phyloP scores from a whole-genome alignment of 345 rosid species.

The Lumnitzera littorea region DNA sequence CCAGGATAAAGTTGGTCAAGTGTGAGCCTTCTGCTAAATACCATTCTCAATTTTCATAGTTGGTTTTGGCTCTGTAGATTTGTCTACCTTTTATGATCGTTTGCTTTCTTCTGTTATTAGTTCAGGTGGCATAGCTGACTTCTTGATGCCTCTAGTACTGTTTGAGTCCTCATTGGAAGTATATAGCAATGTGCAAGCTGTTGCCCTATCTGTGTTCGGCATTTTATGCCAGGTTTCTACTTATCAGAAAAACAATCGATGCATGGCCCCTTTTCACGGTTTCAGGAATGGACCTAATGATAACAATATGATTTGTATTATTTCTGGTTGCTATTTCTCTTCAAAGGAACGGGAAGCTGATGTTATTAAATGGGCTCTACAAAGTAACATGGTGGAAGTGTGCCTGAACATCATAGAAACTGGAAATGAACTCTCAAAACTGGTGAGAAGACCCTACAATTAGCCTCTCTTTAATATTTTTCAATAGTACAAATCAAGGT shows the following conservation, averaged over 20 bases:
- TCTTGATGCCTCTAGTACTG: slow-evolving; percentile 8
- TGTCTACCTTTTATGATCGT: background rate
- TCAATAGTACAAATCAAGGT: background rate
- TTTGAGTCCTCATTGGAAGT: slow-evolving; percentile 6
- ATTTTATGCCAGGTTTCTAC: slow-evolving; percentile 11
- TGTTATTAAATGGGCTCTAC: slow-evolving; percentile 5
- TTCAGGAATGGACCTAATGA: background rate
- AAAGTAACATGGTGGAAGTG: slow-evolving; percentile 5
- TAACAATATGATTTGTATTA: background rate
- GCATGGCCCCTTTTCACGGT: background rate
- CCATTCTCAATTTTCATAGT: too few relatives aligned
- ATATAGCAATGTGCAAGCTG: slow-evolving; percentile 11
- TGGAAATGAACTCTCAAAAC: slow-evolving; percentile 3
- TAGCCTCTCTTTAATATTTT: background rate
- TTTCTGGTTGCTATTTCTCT: background rate
- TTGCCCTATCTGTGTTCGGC: slow-evolving; percentile 10
- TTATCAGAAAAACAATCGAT: background rate
- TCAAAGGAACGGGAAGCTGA: background rate
- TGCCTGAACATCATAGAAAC: slow-evolving; percentile 1
- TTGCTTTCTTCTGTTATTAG: background rate
- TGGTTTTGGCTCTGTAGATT: too few relatives aligned
- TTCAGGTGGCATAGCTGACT: slow-evolving; percentile 10
- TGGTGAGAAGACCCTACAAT: background rate
- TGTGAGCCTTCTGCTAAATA: background rate
- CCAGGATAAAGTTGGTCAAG: background rate